A percentile compares a stretch with the other conserved stretches of the same genome.
These are phyloP conservation scores for Annulohypoxylon truncatum DNA, from an alignment of 2,329 filamentous ascomycete genomes.

Conservation along the genomic window DNA sequence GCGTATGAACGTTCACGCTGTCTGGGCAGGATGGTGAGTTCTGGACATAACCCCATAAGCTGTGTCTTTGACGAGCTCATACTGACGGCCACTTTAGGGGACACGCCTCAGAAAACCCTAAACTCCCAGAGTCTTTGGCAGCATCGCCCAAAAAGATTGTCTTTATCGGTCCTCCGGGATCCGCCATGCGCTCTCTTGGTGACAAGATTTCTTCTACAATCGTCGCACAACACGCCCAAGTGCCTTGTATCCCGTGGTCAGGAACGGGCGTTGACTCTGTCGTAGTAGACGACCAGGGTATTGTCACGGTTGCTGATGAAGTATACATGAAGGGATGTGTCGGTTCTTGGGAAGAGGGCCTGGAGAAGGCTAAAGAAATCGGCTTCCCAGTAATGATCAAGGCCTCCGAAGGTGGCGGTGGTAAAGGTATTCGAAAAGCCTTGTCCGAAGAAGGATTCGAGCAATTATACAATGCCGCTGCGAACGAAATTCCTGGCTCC, in stretches of 20 bases:
- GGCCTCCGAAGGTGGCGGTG: constrained; percentile 98
- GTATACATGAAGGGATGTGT: constrained; percentile 93
- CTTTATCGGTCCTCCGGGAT: constrained; percentile 97
- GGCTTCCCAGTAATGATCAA: constrained; percentile 99
- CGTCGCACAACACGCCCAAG: constrained; percentile 94
- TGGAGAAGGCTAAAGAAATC: constrained; percentile 86
- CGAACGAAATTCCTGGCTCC: constrained; percentile 96
- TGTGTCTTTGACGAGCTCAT: neutral
- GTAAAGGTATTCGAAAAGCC: constrained; percentile 98
- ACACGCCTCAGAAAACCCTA: constrained; percentile 98
- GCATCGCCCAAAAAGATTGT: constrained; percentile 98
- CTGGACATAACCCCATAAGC: neutral
- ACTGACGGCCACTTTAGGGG: constrained; percentile 68
- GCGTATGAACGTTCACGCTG: constrained; percentile 97
- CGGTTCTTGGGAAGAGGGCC: constrained; percentile 87
- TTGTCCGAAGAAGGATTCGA: constrained; percentile 85
- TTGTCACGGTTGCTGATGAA: constrained; percentile 90
- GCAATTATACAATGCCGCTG: constrained; percentile 91
- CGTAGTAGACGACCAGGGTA: constrained; percentile 79
- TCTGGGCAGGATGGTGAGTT: constrained; percentile 96
- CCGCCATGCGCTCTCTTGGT: constrained; percentile 97
- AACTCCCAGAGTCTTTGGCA: constrained; percentile 93
- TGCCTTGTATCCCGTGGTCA: constrained; percentile 99
- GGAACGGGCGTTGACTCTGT: constrained; percentile 91
- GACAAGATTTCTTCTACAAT: constrained; percentile 99